Conservation (phyloP, 228 moss, liverwort and hornwort species). For the Sphagnum fallax region DNA sequence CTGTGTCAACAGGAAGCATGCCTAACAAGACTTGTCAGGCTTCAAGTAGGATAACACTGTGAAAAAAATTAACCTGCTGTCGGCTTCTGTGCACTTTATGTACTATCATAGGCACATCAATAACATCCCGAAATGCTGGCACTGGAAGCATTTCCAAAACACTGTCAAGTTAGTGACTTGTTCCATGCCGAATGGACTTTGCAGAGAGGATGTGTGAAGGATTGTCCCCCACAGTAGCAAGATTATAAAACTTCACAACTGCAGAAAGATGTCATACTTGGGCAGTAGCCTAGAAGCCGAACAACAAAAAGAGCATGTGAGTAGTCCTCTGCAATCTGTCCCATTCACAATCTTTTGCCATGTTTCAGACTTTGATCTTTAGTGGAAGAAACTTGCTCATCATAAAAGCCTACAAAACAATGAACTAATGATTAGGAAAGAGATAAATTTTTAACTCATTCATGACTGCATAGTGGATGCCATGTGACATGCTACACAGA, state of each 20-base stretch:
- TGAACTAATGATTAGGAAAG: too few relatives aligned
- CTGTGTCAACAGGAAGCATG: background rate
- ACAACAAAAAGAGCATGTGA: conserved; percentile 72
- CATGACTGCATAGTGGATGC: too few relatives aligned
- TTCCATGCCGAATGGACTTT: too few relatives aligned
- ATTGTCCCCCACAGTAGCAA: too few relatives aligned
- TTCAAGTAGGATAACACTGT: background rate
- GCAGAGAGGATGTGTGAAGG: too few relatives aligned
- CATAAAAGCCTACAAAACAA: too few relatives aligned
- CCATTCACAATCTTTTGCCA: background rate
- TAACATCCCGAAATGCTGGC: conserved; percentile 88
- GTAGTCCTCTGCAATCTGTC: conserved; percentile 94
- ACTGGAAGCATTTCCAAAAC: conserved; percentile 36
- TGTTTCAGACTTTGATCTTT: too few relatives aligned
- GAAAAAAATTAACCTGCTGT: conserved; percentile 35
- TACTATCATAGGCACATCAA: conserved; percentile 87
- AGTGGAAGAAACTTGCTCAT: too few relatives aligned
- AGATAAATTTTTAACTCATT: too few relatives aligned
- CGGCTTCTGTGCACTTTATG: conserved; percentile 61
- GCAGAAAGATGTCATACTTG: conserved; percentile 37
- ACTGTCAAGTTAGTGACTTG: too few relatives aligned
- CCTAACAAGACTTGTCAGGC: background rate
- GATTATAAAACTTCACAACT: background rate
- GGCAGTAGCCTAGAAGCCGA: conserved; percentile 86
- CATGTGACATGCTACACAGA: too few relatives aligned